Evolutionary conservation across 2,329 filamentous ascomycete species (phyloP).

Genomic region (Penicillium sp.): DNA sequence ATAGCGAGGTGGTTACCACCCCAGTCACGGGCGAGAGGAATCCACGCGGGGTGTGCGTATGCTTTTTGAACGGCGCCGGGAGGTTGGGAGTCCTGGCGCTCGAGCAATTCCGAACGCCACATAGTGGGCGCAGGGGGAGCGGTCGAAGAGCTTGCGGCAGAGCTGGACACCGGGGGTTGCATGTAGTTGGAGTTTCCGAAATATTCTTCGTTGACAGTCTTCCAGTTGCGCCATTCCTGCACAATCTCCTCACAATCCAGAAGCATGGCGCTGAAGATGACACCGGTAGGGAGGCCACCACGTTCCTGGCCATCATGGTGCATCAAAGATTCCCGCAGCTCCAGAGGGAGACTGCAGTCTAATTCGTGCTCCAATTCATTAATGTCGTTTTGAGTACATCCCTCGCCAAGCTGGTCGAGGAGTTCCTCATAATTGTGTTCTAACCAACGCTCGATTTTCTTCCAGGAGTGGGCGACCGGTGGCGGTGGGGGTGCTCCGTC

Average conservation of each 20-base stretch:
- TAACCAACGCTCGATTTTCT: conserved; percentile 88
- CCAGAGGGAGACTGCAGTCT: conserved; percentile 89
- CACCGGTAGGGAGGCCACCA: conserved; percentile 83
- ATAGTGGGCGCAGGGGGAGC: conserved; percentile 59
- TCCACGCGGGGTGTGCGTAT: conserved; percentile 93
- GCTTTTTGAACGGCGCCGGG: conserved; percentile 84
- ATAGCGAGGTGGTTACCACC: conserved; percentile 96
- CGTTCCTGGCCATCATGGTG: conserved; percentile 97
- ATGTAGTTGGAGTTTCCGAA: conserved; percentile 59
- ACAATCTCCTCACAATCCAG: conserved; percentile 98
- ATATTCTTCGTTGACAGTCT: conserved; percentile 87
- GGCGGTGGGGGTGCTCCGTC: conserved; percentile 89
- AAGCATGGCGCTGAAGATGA: conserved; percentile 92
- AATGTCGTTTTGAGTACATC: conserved; percentile 88
- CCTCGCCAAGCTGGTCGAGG: conserved; percentile 88
- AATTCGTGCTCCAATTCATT: conserved; percentile 96
- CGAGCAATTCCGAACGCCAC: conserved; percentile 83
- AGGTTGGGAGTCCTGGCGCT: conserved; percentile 85
- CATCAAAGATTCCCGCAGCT: conserved; percentile 88
- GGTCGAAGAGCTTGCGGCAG: conserved; percentile 65
- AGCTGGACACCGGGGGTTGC: conserved; percentile 69
- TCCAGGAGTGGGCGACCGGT: conserved; percentile 87
- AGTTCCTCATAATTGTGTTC: conserved; percentile 96
- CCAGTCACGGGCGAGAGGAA: conserved; percentile 95
- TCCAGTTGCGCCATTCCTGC: conserved; percentile 97